These are phyloP conservation scores for Neurospora sp. DNA, from an alignment of 495 filamentous ascomycete species.

Conservation along the genomic window DNA sequence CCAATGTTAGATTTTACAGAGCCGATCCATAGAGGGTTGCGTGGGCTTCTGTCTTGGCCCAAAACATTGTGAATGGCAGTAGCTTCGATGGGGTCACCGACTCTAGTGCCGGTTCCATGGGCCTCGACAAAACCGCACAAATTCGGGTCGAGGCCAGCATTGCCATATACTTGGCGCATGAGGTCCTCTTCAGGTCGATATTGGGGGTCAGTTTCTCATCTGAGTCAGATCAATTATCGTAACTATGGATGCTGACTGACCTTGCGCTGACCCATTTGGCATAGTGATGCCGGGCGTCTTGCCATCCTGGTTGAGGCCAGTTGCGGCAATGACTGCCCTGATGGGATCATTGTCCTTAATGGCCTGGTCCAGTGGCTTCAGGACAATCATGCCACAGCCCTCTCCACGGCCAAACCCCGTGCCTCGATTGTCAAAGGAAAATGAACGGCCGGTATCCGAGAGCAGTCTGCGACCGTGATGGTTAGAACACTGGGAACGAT, in stretches of 20 bases:
- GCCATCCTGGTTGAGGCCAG: constrained; percentile 51
- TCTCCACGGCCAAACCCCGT: constrained; percentile 61
- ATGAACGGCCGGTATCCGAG: constrained; percentile 51
- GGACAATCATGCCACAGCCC: constrained; percentile 43
- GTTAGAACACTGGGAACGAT: constrained; percentile 36
- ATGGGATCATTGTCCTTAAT: constrained; percentile 47
- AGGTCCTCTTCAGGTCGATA: constrained; percentile 23
- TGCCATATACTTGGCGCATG: constrained; percentile 34
- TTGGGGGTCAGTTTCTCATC: constrained; percentile 8
- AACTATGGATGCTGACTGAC: constrained; percentile 9
- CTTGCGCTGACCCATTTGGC: constrained; percentile 48
- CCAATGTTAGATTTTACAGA: constrained; percentile 50
- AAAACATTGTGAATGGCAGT: constrained; percentile 29
- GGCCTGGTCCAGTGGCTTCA: constrained; percentile 56
- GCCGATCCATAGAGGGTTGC: constrained; percentile 37
- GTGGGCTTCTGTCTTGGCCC: constrained; percentile 17
- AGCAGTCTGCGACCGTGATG: constrained; percentile 37
- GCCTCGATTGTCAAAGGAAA: constrained; percentile 51
- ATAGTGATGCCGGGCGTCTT: constrained; percentile 49
- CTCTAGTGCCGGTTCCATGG: constrained; percentile 48
- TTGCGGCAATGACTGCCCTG: constrained; percentile 49
- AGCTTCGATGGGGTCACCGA: constrained; percentile 39
- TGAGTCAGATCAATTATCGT: background rate
- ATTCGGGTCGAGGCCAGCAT: constrained; percentile 29
- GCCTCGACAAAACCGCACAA: constrained; percentile 36